Base-by-base conservation (phyloP, 495 filamentous ascomycete genomes). In the Hypoxylon cercidicola region DNA sequence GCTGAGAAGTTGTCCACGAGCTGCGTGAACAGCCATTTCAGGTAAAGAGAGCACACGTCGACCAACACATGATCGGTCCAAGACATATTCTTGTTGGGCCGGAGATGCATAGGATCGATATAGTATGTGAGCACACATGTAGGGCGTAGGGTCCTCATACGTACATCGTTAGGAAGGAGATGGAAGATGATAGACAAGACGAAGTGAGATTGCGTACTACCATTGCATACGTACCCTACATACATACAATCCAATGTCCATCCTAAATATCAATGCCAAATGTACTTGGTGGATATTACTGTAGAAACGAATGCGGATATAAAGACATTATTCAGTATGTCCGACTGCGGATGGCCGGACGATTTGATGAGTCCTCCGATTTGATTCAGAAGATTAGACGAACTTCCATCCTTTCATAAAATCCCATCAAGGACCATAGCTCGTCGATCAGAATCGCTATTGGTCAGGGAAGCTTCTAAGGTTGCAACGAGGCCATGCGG, bases 291-390 rank as follows among this genome's bases (percentile, higher is more conserved):
- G 9, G 30, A 11, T 32, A 8, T 11, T 28, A 28, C 3, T 28
- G 7, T 9, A 32, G 9, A 37, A 57, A 53, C 41, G 39, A 18
- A 66, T 66, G 57, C 57, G 64, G 64, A 57, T 57, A 55, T 35
- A 41, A 55, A 37, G 35, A 13, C 40, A 44, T 7, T 45, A 50
- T 53, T 20, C 15, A 12, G 11, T 41, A 53, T 53, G n/a, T 63
- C 60, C 60, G 60, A 57, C 57, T 63, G 37, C 60, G 60, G 60
- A 51, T 40, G 53, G 45, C 40, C 57, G 56, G 63, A 51, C 52
- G 11, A 20, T 65, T 55, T 49, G 62, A 65, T 59, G 23, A n/a
- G n/a, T n/a, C n/a, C n/a, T n/a, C 23, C 23, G 23, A 25, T 25
- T 4, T 49, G 43, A 43, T n/a, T 40, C 37, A 13, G 1, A 48